These are phyloP conservation scores for Ashbya aceris DNA, from an alignment of 1,139 yeast genomes.

Conservation along the genomic window DNA sequence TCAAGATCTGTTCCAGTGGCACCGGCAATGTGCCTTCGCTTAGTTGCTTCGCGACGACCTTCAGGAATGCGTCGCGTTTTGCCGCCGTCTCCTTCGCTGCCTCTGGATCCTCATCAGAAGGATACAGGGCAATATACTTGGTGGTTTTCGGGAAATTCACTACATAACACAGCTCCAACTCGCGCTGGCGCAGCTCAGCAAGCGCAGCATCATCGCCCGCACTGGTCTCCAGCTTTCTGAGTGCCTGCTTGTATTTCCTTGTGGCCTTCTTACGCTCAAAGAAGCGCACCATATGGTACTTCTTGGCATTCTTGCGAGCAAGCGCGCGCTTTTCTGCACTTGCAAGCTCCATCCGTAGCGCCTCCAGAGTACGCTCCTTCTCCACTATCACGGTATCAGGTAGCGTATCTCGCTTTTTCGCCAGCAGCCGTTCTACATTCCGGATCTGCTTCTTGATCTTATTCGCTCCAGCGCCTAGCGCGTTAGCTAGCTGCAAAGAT, in stretches of 20 bases:
- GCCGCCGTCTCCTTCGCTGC: constrained; percentile 36
- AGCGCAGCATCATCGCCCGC: constrained; percentile 34
- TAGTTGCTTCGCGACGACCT: constrained; percentile 41
- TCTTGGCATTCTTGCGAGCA: constrained; percentile 55
- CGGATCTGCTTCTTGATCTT: constrained; percentile 78
- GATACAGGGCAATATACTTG: constrained; percentile 76
- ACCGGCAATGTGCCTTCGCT: constrained; percentile 48
- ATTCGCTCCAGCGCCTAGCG: constrained; percentile 31
- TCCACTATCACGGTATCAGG: constrained; percentile 73
- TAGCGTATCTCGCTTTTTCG: constrained; percentile 42
- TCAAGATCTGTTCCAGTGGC: constrained; percentile 46
- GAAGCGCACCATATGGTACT: constrained; percentile 89
- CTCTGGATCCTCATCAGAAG: constrained; percentile 26
- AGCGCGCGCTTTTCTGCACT: constrained; percentile 42
- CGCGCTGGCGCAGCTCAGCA: constrained; percentile 47
- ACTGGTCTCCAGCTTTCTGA: constrained; percentile 32
- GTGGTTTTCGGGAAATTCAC: constrained; percentile 68
- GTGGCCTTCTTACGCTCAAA: constrained; percentile 85
- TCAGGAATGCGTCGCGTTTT: constrained; percentile 41
- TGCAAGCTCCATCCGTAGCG: constrained; percentile 57
- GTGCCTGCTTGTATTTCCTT: constrained; percentile 59
- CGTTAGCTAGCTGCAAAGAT: constrained; percentile 28
- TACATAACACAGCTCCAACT: constrained; percentile 68
- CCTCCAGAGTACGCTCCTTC: constrained; percentile 78
- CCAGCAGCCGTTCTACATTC: constrained; percentile 66